Percentiles rank a stretch among this genome's conserved stretches.
Evolutionary conservation across 2,329 filamentous ascomycete genomes (phyloP).

Genomic region (Botrytis tulipae): DNA sequence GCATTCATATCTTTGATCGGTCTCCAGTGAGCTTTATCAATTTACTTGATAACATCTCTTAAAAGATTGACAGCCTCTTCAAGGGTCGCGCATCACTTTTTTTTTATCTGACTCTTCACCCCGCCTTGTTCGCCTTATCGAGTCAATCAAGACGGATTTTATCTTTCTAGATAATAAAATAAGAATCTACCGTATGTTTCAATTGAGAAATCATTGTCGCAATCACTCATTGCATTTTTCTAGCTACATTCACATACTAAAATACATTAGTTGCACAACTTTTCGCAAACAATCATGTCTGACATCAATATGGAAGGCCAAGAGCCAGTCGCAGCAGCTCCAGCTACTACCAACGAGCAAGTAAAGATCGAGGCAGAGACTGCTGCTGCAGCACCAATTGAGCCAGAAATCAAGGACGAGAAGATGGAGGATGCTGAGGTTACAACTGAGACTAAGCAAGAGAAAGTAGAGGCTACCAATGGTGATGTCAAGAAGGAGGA

Average conservation of each 20-base stretch:
- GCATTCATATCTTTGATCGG: not conserved
- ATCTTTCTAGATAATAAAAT: constrained; percentile 15
- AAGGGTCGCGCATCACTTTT: constrained; percentile 7
- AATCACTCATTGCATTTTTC: not conserved
- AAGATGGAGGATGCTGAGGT: constrained; percentile 14
- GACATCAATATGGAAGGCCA: constrained; percentile 21
- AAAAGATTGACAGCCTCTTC: not conserved
- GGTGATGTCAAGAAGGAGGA: constrained; percentile 20
- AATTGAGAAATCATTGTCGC: constrained; percentile 12
- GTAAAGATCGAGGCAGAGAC: constrained; percentile 25
- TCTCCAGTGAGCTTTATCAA: not conserved
- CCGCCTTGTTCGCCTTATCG: constrained; percentile 30
- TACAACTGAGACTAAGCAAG: constrained; percentile 21
- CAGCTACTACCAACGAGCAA: constrained; percentile 29
- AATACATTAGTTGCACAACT: not conserved
- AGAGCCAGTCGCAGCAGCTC: constrained; percentile 23
- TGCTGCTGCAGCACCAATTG: constrained; percentile 25
- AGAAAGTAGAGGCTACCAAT: constrained; percentile 23
- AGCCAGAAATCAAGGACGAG: constrained; percentile 25
- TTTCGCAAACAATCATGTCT: constrained; percentile 17
- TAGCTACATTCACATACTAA: not conserved
- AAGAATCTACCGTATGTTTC: not conserved
- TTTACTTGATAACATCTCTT: not conserved
- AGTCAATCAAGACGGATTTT: constrained; percentile 21
- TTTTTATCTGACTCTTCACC: constrained; percentile 27